Conservation (phyloP, 2,329 filamentous ascomycete genomes). For the Fusarium sp. region DNA sequence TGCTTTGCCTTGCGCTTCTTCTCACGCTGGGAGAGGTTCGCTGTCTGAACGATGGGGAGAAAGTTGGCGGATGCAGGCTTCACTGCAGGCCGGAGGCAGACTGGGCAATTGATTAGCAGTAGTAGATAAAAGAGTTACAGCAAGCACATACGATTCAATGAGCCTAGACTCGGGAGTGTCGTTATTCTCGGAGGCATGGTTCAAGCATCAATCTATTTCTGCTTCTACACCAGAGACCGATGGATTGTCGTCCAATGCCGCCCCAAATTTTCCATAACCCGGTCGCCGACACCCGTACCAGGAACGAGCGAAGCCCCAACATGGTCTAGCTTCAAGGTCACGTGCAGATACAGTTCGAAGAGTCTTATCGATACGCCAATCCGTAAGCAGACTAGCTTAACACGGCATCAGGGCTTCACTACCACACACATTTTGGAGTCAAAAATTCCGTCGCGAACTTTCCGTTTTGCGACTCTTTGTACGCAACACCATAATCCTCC, state of each 20-base stretch:
- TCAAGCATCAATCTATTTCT: slow-evolving; percentile 46
- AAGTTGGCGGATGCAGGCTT: slow-evolving; percentile 60
- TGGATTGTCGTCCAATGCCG: slow-evolving; percentile 35
- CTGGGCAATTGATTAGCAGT: slow-evolving; percentile 54
- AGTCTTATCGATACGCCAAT: slow-evolving; percentile 31
- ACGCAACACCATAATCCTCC: slow-evolving; percentile 45
- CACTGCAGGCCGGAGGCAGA: slow-evolving; percentile 68
- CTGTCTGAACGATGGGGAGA: slow-evolving; percentile 71
- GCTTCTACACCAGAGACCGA: slow-evolving; percentile 40
- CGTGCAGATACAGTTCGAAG: slow-evolving; percentile 44
- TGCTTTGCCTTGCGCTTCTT: slow-evolving; percentile 74
- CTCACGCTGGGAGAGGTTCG: slow-evolving; percentile 70
- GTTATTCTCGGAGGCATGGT: slow-evolving; percentile 76
- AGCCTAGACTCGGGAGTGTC: slow-evolving; percentile 68
- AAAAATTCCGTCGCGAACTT: slow-evolving; percentile 59
- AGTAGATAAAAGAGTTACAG: background rate
- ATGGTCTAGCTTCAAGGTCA: slow-evolving; percentile 42
- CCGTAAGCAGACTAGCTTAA: slow-evolving; percentile 40
- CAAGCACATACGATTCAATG: slow-evolving; percentile 65
- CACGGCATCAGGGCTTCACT: slow-evolving; percentile 49
- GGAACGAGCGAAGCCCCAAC: slow-evolving; percentile 4
- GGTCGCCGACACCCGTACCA: slow-evolving; percentile 21
- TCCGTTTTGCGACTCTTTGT: slow-evolving; percentile 47
- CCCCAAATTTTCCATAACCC: slow-evolving; percentile 52
- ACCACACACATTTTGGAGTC: slow-evolving; percentile 55